Conservation (phyloP, 768 basidiomycete genomes). For the Tremella mesenterica region DNA sequence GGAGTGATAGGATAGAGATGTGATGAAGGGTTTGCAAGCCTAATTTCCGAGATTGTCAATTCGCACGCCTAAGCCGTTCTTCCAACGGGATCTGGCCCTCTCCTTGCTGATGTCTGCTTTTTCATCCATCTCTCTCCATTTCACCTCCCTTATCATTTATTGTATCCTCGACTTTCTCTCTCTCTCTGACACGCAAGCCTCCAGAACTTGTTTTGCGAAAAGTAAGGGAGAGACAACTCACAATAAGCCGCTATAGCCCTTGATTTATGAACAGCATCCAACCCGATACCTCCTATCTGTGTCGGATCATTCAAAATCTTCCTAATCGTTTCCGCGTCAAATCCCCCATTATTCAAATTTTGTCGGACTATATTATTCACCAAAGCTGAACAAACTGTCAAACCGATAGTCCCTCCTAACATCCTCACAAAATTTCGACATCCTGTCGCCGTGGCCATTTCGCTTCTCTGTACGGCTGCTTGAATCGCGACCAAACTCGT, state of each 20-base stretch:
- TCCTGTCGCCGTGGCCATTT: conserved; percentile 68
- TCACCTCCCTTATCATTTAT: too few species aligned
- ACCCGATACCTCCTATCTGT: conserved; percentile 7
- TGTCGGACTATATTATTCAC: conserved; percentile 27
- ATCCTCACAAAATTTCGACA: conserved; percentile 53
- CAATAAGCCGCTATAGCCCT: conserved; percentile 31
- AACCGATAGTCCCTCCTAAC: conserved; percentile 60
- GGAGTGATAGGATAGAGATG: not conserved
- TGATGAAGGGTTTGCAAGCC: too few species aligned
- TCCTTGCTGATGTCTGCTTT: too few species aligned
- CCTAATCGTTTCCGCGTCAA: too few species aligned
- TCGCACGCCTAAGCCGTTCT: too few species aligned
- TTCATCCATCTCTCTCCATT: too few species aligned
- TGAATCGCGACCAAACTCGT: conserved; percentile 52
- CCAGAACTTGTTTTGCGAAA: too few species aligned
- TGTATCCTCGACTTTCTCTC: too few species aligned
- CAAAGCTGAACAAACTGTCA: conserved; percentile 47
- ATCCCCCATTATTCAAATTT: not conserved
- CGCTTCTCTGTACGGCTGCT: conserved; percentile 59
- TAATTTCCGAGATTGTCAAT: too few species aligned
- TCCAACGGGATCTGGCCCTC: too few species aligned
- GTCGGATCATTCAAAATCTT: conserved; percentile 36
- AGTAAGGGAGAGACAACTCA: conserved; percentile 15
- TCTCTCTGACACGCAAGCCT: too few species aligned
- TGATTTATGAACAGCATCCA: conserved; percentile 10